A percentile compares a stretch with the other conserved stretches of the same genome.
Conservation (phyloP, 139 green algal genomes). For the Eudorina sp. region DNA sequence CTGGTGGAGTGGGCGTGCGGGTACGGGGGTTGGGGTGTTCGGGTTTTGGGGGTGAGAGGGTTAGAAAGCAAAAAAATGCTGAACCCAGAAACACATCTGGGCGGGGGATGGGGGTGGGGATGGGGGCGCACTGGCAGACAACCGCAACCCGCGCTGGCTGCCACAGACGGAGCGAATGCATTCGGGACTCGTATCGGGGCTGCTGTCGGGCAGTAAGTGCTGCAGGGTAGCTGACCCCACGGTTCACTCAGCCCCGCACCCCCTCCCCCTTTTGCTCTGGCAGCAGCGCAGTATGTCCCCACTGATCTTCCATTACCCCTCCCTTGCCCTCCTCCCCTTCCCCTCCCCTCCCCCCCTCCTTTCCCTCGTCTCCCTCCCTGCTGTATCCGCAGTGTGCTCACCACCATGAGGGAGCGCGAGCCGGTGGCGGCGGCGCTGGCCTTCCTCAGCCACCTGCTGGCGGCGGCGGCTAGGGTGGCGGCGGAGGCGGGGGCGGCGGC, state of each 20-base stretch:
- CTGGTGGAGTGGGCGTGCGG: conserved; percentile 32
- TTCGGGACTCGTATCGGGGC: too few relatives aligned
- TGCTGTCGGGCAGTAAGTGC: too few relatives aligned
- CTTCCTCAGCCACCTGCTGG: conserved; percentile 68
- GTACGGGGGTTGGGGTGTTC: background rate
- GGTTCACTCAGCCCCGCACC: too few relatives aligned
- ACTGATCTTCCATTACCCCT: too few relatives aligned
- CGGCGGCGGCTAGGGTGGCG: background rate
- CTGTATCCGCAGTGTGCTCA: conserved; percentile 4
- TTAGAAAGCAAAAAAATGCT: too few relatives aligned
- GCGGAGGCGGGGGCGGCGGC: background rate
- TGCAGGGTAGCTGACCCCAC: too few relatives aligned
- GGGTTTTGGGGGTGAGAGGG: background rate
- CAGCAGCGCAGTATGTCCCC: too few relatives aligned
- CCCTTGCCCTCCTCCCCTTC: background rate
- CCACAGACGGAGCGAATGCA: too few relatives aligned
- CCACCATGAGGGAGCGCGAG: conserved; percentile 66
- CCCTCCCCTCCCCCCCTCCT: background rate
- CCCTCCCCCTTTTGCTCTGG: too few relatives aligned
- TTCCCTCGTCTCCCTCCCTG: background rate
- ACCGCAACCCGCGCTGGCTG: too few relatives aligned
- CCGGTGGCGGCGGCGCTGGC: conserved; percentile 60
- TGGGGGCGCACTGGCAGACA: too few relatives aligned
- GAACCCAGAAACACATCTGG: too few relatives aligned
- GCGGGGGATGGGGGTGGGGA: background rate